Evolutionary conservation across 345 rosid genomes (phyloP), one percentile per base, ranked within the genome.

Genomic region (Alliaria petiolata): DNA sequence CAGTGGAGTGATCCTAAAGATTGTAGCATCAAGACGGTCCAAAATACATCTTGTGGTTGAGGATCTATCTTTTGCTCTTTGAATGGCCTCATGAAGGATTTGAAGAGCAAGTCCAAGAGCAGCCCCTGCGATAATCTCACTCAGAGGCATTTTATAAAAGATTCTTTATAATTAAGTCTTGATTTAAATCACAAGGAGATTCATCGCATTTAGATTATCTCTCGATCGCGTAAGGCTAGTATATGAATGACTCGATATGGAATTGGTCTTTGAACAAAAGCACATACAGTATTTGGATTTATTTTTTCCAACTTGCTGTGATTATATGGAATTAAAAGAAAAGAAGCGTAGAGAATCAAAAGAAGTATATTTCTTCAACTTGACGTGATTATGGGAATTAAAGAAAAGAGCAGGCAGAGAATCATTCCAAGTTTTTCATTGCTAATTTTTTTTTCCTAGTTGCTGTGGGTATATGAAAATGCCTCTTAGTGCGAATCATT

Each of bases 21-120:
- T 40, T 47, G 72, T 74, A 28, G 17, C 67, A 0, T 58, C 46
- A 1, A 74, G 78, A 25, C 78, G 67, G 31, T 39, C 45, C 45
- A 66, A 66, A 19, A 74, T 74, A 20, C 1, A 46, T 65, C 4
- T 38, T 6, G 65, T 26, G 50, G 65, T 65, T 46, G 10, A 9
- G 17, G 72, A 66, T 57, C 19, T 66, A 49, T 31, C 62, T 58
- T 50, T 58, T 7, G 72, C 67, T 7, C 4, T 74, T 66, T n/a
- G n/a, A 6, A 74, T 58, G 11, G 72, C 52, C 0, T 74, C 54
- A 3, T 49, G 67, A 47, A 74, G 72, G 11, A 58, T 2, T 58
- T 58, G 55, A 3, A 74, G 61, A 40, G 5, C 9, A 50, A 19
- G 0, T 58, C 39, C 62, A 50, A 74, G 67, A 14, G 22, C 54